phyloP scores from a whole-genome alignment of 305 asterid genomes.

The Stenogyne calaminthoides region DNA sequence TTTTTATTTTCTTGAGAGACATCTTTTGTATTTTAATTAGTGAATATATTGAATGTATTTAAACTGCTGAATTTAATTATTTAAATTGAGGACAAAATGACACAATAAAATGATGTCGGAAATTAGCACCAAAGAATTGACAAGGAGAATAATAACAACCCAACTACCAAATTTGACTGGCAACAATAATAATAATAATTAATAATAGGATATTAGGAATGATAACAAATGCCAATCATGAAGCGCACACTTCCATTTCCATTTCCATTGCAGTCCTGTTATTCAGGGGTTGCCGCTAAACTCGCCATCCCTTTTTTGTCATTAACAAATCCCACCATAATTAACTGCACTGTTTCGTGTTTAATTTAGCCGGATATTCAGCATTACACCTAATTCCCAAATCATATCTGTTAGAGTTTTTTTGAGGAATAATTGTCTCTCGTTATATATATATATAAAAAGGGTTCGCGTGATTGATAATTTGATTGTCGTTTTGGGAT shows the following conservation, averaged over 20 bases:
- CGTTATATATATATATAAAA: constrained; percentile 30
- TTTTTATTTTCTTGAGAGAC: no score
- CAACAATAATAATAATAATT: constrained; percentile 13
- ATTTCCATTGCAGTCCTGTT: constrained; percentile 35
- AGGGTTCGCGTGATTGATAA: constrained; percentile 23
- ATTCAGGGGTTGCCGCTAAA: constrained; percentile 36
- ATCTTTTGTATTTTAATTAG: background rate
- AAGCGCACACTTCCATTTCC: constrained; percentile 32
- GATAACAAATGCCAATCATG: constrained; percentile 44
- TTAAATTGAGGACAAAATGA: background rate
- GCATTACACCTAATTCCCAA: constrained; percentile 37
- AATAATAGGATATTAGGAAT: constrained; percentile 2
- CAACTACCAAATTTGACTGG: constrained; percentile 36
- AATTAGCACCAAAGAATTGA: background rate
- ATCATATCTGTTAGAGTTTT: background rate
- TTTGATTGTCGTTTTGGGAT: constrained; percentile 30
- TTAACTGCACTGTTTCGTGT: background rate
- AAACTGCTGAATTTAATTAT: background rate
- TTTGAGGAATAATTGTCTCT: constrained; percentile 46
- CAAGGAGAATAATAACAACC: constrained; percentile 30
- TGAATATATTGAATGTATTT: background rate
- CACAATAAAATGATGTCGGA: background rate
- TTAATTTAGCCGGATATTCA: constrained; percentile 31
- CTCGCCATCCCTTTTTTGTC: constrained; percentile 35
- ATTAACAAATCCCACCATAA: constrained; percentile 7